phyloP scores from a whole-genome alignment of 257 asterid species.

The Solanum chiquidenum region DNA sequence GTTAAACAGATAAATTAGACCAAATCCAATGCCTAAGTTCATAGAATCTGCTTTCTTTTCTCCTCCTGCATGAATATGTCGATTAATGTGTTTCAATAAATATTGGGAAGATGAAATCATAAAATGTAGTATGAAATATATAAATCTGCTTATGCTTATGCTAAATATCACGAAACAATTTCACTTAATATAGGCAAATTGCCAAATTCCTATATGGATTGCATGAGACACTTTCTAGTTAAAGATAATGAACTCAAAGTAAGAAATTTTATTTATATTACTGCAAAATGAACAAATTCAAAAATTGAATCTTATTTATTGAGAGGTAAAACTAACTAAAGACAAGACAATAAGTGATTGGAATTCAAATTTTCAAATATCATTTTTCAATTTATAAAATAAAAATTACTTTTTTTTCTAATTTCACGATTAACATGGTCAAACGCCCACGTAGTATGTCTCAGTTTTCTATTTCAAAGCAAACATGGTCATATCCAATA shows the following conservation, averaged over 20 bases:
- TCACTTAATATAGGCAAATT: background rate
- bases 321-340: background rate
- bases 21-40: constrained; percentile 55
- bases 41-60: constrained; percentile 28
- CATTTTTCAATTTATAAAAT: too few relatives aligned
- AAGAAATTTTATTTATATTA: background rate
- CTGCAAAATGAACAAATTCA: background rate
- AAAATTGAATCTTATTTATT: background rate
- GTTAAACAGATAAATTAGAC: constrained; percentile 40
- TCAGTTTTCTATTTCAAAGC: background rate
- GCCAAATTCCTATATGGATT: background rate
- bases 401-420: too few relatives aligned
- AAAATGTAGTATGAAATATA: background rate
- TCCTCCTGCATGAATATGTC: constrained; percentile 3
- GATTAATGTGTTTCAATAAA: background rate
- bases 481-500: background rate
- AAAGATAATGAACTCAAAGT: background rate
- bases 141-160: background rate
- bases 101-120: background rate
- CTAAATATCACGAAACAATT: background rate
- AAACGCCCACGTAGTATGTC: background rate
- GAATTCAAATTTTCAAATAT: background rate
- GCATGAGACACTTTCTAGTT: background rate
- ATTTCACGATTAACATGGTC: background rate
- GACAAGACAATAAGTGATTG: background rate